phyloP scores from a whole-genome alignment of 768 basidiomycete species.

The Boletus sensibilis region DNA sequence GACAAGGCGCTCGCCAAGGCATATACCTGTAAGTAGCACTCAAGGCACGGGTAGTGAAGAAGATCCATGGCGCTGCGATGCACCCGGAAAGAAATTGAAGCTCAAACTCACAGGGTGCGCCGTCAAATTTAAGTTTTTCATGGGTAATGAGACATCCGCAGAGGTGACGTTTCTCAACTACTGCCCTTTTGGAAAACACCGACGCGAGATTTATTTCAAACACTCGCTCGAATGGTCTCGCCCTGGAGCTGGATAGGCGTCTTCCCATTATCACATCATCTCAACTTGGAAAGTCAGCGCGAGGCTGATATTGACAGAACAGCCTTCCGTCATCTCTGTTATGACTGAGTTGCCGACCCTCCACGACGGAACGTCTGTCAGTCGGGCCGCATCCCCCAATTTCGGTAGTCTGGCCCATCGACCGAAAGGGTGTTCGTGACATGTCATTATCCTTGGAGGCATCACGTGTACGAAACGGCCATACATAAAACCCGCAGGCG shows the following conservation, averaged over 20 bases:
- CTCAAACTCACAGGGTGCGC: background rate
- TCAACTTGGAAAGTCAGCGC: background rate
- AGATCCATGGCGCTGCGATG: background rate
- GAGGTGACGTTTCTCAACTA: background rate
- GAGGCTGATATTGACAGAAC: background rate
- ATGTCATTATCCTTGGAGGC: background rate
- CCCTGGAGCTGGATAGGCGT: background rate
- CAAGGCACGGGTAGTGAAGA: background rate
- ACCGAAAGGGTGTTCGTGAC: background rate
- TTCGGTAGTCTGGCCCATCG: background rate
- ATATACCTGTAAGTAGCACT: background rate
- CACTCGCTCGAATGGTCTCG: background rate
- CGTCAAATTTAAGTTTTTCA: background rate
- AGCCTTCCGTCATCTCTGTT: background rate
- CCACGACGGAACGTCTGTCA: background rate
- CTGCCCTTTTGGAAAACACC: background rate
- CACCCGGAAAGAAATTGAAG: background rate
- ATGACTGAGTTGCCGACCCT: background rate
- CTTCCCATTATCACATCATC: background rate
- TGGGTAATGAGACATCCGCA: background rate
- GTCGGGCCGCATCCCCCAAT: background rate
- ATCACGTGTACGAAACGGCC: constrained; percentile 16
- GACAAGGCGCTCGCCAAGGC: background rate
- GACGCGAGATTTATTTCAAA: background rate
- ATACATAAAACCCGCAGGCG: constrained; percentile 11